phyloP scores from a whole-genome alignment of 2,329 filamentous ascomycete genomes.

The Clarireedia sp. region DNA sequence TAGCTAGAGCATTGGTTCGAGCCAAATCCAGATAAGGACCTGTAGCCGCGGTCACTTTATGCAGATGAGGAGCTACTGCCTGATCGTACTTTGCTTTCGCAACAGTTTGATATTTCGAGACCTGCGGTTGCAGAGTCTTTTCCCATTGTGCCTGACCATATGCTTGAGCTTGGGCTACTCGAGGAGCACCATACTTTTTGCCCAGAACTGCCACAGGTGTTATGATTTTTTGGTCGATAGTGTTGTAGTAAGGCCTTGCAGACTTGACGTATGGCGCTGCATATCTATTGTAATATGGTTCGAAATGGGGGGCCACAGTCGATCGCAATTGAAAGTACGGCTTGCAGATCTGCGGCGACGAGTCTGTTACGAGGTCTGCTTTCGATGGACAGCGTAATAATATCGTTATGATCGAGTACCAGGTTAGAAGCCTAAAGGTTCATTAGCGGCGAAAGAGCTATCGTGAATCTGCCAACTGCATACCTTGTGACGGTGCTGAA shows the following conservation, averaged over 20 bases:
- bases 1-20: slow-evolving; percentile 53
- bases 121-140: slow-evolving; percentile 65
- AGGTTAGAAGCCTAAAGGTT: slow-evolving; percentile 61
- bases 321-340: slow-evolving; percentile 66
- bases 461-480: slow-evolving; percentile 11
- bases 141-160: slow-evolving; percentile 69
- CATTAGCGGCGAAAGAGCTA: neutral
- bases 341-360: slow-evolving; percentile 72
- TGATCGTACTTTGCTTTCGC: slow-evolving; percentile 61
- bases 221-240: slow-evolving; percentile 55
- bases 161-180: slow-evolving; percentile 57
- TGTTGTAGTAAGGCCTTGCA: slow-evolving; percentile 66
- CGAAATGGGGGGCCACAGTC: slow-evolving; percentile 61
- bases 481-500: slow-evolving; percentile 50
- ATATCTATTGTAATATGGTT: slow-evolving; percentile 81
- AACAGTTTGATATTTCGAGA: slow-evolving; percentile 55
- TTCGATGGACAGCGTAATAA: slow-evolving; percentile 75
- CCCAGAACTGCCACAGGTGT: slow-evolving; percentile 59
- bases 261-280: slow-evolving; percentile 74
- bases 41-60: slow-evolving; percentile 47
- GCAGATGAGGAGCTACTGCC: slow-evolving; percentile 65
- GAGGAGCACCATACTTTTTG: slow-evolving; percentile 68
- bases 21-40: slow-evolving; percentile 67
- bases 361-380: slow-evolving; percentile 56
- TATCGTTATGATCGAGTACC: slow-evolving; percentile 77